Evolutionary conservation across 331 rosid species (phyloP), one percentile per base, ranked within the genome.

Genomic region (Acacia pycnantha): DNA sequence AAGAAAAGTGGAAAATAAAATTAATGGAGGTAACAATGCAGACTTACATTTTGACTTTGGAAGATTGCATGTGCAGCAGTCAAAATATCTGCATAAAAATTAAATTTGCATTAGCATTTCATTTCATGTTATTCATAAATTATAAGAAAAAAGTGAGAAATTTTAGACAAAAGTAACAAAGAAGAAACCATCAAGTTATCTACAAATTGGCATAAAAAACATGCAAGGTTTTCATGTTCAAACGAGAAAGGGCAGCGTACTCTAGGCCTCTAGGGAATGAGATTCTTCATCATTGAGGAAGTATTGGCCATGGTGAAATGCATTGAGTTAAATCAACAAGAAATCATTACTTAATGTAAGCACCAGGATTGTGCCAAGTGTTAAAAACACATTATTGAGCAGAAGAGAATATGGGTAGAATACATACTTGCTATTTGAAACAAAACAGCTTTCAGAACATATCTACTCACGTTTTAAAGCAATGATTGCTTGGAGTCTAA

Each of bases 401-500:
- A 64, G 43, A 67, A 5, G 22, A 76, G 35, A 33, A 75, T 56
- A n/a, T 33, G 73, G 47, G 65, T 50, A 72, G 51, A 73, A 44
- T 80, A 59, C 21, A 50, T 66, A 68, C 65, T 51, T 69, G 68
- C 16, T 15, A 79, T 64, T 48, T 81, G 79, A 68, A 86, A 67
- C 22, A 72, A 37, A 79, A 66, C 54, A 54, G 53, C 40, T 29
- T 71, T 68, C n/a, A 41, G 71, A 82, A 62, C 73, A 31, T 77
- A 62, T 77, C 51, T 46, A 90, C 99, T 86, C 81, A 96, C 99
- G 82, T 92, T 96, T 94, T 86, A 96, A 85, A 78, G 90, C 61
- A 79, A 80, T 90, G 88, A 94, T 85, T 84, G 98, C 99, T 83
- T 96, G 99, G 81, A 96, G 99, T 79, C 99, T 90, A 80, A 96